Evolutionary conservation across 352 stramenopile genomes (phyloP).

Genomic region (Detonula confervacea): DNA sequence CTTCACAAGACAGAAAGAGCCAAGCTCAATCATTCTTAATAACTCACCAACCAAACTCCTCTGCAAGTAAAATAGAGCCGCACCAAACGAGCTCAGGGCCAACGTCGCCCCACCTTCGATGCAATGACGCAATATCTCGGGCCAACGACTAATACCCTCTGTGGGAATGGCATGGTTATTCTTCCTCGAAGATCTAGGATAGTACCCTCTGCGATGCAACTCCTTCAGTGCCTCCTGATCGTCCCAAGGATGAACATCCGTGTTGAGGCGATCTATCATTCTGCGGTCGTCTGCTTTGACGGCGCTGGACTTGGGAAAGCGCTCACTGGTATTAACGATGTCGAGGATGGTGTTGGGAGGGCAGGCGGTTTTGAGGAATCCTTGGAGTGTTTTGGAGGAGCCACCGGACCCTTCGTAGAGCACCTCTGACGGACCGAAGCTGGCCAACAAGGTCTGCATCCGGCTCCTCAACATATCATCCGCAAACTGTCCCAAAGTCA

Average conservation of each 20-base stretch:
- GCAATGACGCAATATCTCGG: constrained; percentile 78
- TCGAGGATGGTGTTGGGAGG: constrained; percentile 47
- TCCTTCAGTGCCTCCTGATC: constrained; percentile 90
- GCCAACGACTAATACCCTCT: constrained; percentile 76
- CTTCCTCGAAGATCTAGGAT: constrained; percentile 81
- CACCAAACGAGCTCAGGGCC: constrained; percentile 85
- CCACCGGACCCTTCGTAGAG: constrained; percentile 54
- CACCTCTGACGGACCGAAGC: constrained; percentile 73
- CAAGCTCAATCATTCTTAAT: constrained; percentile 1
- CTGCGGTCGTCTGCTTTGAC: constrained; percentile 56
- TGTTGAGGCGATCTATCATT: constrained; percentile 73
- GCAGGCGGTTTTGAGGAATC: constrained; percentile 59
- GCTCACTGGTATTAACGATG: constrained; percentile 64
- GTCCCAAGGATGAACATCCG: constrained; percentile 90
- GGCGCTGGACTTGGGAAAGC: constrained; percentile 76
- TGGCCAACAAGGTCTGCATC: constrained; percentile 94
- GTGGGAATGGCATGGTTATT: constrained; percentile 5
- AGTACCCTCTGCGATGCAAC: constrained; percentile 90
- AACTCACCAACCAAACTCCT: constrained; percentile 68
- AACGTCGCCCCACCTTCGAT: constrained; percentile 82
- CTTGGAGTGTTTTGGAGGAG: constrained; percentile 66
- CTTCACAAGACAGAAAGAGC: constrained; percentile 48
- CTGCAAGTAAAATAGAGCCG: constrained; percentile 85
- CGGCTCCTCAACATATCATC: constrained; percentile 94
- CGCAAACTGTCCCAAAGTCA: constrained; percentile 97